Evolutionary conservation across 495 filamentous ascomycete genomes (phyloP).

Genomic region (Amniculicola lignicola): DNA sequence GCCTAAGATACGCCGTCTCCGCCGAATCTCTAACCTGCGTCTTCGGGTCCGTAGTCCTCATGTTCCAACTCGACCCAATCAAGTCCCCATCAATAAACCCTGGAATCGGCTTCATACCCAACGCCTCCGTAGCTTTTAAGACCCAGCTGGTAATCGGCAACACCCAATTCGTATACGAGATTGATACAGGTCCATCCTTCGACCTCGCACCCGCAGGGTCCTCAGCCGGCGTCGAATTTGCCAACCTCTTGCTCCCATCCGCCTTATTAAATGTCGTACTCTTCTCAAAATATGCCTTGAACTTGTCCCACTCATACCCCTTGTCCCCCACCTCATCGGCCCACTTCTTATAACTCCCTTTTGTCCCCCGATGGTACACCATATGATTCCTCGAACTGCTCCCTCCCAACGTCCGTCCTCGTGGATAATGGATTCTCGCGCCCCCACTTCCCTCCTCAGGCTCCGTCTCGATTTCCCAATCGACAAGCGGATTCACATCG

Average conservation of each 20-base stretch:
- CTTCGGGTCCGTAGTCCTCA: conserved; percentile 41
- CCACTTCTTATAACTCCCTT: conserved; percentile 51
- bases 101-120: conserved; percentile 27
- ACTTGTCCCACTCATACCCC: conserved; percentile 51
- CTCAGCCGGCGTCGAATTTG: conserved; percentile 44
- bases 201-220: conserved; percentile 40
- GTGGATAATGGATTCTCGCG: conserved; percentile 28
- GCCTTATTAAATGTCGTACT: conserved; percentile 49
- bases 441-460: conserved; percentile 3
- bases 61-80: conserved; percentile 36
- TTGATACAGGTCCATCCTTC: conserved; percentile 49
- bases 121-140: neutral
- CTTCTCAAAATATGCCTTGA: conserved; percentile 55
- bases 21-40: conserved; percentile 42
- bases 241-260: conserved; percentile 39
- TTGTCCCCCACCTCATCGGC: conserved; percentile 55
- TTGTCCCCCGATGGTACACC: conserved; percentile 41
- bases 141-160: conserved; percentile 6
- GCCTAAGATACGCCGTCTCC: conserved; percentile 45
- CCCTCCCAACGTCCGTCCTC: conserved; percentile 34
- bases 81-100: conserved; percentile 39
- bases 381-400: conserved; percentile 31
- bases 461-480: conserved; percentile 15
- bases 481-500: conserved; percentile 28
- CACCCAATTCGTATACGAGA: conserved; percentile 52